Evolutionary conservation across 2,329 filamentous ascomycete species (phyloP), one percentile per base, ranked within the genome.

Genomic region (Monilinia fructigena): DNA sequence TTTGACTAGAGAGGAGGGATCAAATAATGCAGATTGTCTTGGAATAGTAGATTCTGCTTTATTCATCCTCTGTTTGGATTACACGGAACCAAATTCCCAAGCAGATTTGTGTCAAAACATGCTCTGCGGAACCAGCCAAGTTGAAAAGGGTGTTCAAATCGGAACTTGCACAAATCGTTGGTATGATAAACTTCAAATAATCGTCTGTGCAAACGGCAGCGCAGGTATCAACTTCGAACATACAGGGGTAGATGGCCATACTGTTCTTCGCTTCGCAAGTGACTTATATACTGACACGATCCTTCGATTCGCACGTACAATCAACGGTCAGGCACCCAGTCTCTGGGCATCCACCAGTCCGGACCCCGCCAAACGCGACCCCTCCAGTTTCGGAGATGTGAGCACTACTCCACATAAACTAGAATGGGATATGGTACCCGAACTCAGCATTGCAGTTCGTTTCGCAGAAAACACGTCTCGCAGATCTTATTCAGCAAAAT

Each of bases 161-260:
- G 95, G 95, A 40, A 98, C 95, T 2, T 99, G 95, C 79, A 97
- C 94, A 18, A 99, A 99, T 78, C 85, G 95, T 69, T 99, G 95
- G 95, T 99, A 99, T 75, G 95, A 99, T 80, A 99, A 99, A 81
- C 83, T 99, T 58, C 95, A 99, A 76, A 97, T 99, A 69, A 98
- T 99, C 65, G 95, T 99, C 61, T 98, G 95, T 83, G 96, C 97
- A 80, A 99, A 98, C 78, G 95, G 95, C 66, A 97, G 92, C 75
- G 95, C 95, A 0, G 95, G 95, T 7, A 98, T 99, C 86, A 99
- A 99, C 80, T 98, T 99, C 74, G 95, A 99, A 78, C 95, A 99
- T 75, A 99, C 95, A 0, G 95, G 95, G 71, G 94, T 99, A 6
- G 95, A 99, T 74, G 95, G 95, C 1, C 95, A 99, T 76, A 99